These are phyloP conservation scores for Acanthochlamys bracteata DNA, from an alignment of 106 monocot species.

Conservation along the genomic window DNA sequence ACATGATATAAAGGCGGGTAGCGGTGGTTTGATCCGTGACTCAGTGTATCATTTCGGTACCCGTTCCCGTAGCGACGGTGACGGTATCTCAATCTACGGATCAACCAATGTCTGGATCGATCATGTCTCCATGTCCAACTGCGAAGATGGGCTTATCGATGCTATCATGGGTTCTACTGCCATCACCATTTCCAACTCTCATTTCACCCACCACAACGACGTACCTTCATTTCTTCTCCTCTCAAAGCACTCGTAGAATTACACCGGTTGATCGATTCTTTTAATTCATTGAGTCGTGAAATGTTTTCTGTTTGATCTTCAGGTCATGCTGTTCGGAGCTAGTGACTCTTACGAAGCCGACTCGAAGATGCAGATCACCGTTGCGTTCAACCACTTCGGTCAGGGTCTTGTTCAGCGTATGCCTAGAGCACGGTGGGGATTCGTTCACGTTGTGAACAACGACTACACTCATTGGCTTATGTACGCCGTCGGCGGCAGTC, in stretches of 20 bases:
- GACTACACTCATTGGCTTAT: slow-evolving; percentile 57
- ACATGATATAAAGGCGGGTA: slow-evolving; percentile 27
- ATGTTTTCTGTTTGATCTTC: background rate
- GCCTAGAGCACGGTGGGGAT: slow-evolving; percentile 50
- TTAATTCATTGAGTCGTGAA: background rate
- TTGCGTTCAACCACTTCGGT: slow-evolving; percentile 62
- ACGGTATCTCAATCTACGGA: slow-evolving; percentile 42
- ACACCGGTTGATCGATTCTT: background rate
- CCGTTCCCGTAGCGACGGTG: slow-evolving; percentile 41
- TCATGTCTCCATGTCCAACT: slow-evolving; percentile 17
- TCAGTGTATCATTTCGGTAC: slow-evolving; percentile 20
- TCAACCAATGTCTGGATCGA: slow-evolving; percentile 51
- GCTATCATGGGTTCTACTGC: slow-evolving; percentile 39
- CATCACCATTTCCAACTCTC: slow-evolving; percentile 53
- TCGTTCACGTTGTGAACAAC: slow-evolving; percentile 66
- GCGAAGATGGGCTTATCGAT: slow-evolving; percentile 28
- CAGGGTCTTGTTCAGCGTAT: slow-evolving; percentile 39
- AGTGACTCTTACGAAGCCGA: slow-evolving; percentile 22
- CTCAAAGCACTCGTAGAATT: background rate
- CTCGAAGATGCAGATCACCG: slow-evolving; percentile 43
- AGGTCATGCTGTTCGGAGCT: slow-evolving; percentile 50
- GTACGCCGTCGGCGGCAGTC: slow-evolving; percentile 59
- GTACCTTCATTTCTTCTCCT: slow-evolving; percentile 6
- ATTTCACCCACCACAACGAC: slow-evolving; percentile 48
- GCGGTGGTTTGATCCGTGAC: slow-evolving; percentile 36